Percentiles rank a stretch among this genome's conserved stretches.
Conservation (phyloP, 2,329 filamentous ascomycete species). For the Neodidymelliopsis sp. region DNA sequence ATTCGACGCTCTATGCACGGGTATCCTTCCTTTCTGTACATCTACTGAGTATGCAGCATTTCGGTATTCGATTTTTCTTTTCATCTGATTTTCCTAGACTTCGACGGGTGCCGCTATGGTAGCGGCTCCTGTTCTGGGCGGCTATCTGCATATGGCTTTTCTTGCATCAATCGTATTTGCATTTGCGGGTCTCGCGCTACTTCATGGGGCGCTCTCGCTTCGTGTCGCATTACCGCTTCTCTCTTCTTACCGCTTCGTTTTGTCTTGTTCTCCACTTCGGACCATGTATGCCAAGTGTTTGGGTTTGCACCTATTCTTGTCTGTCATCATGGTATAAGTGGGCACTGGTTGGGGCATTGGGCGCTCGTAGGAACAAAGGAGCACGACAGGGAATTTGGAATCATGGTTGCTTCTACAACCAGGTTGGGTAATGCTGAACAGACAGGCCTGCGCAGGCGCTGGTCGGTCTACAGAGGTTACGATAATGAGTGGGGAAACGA, state of each 20-base stretch:
- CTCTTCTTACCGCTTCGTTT: constrained; percentile 27
- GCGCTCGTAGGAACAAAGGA: constrained; percentile 19
- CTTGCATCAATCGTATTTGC: constrained; percentile 19
- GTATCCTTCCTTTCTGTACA: constrained; percentile 36
- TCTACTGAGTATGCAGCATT: constrained; percentile 32
- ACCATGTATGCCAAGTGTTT: constrained; percentile 24
- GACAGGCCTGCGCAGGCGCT: constrained; percentile 42
- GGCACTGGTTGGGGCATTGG: constrained; percentile 20
- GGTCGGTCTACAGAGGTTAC: constrained; percentile 31
- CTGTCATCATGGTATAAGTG: constrained; percentile 15
- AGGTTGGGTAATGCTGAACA: constrained; percentile 31
- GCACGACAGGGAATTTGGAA: constrained; percentile 20
- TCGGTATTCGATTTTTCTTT: constrained; percentile 21
- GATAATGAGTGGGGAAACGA: constrained; percentile 37
- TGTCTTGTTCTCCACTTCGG: constrained; percentile 25
- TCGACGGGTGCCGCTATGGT: constrained; percentile 9
- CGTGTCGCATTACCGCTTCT: constrained; percentile 17
- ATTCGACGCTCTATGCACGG: constrained; percentile 7
- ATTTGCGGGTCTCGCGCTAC: constrained; percentile 8
- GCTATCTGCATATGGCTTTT: constrained; percentile 24
- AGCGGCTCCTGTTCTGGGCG: constrained; percentile 19
- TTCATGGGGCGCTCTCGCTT: constrained; percentile 10
- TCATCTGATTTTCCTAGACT: constrained; percentile 19
- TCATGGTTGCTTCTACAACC: constrained; percentile 37
- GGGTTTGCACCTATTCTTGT: constrained; percentile 19